These are phyloP conservation scores for Xerocomellus amylosporus DNA, from an alignment of 768 basidiomycete genomes.

Conservation along the genomic window DNA sequence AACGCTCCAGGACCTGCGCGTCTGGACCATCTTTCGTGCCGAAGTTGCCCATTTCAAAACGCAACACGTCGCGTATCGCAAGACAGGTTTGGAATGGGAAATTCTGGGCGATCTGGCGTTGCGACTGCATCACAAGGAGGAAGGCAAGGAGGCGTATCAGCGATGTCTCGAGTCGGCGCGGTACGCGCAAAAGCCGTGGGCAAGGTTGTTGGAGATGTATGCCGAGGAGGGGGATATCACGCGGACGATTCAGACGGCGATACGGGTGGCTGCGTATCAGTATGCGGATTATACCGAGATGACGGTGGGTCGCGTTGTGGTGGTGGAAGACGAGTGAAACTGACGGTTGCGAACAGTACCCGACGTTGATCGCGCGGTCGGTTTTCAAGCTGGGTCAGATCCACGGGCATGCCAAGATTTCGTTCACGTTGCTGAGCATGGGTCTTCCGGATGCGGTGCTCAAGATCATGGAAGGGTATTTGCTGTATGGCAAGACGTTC, in stretches of 20 bases:
- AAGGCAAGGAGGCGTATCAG: conserved; percentile 97
- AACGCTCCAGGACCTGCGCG: conserved; percentile 69
- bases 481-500: conserved; percentile 85
- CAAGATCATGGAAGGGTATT: conserved; percentile 90
- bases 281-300: conserved; percentile 87
- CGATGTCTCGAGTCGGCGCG: conserved; percentile 84
- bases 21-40: conserved; percentile 99
- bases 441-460: conserved; percentile 85
- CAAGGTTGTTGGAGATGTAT: conserved; percentile 91
- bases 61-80: conserved; percentile 95
- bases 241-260: conserved; percentile 85
- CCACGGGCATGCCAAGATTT: conserved; percentile 92
- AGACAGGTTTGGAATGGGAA: conserved; percentile 97
- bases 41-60: conserved; percentile 99
- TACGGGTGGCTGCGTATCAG: conserved; percentile 91
- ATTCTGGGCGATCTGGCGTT: conserved; percentile 92
- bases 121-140: conserved; percentile 95
- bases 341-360: conserved; percentile 47
- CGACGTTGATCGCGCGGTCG: conserved; percentile 83
- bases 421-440: conserved; percentile 92
- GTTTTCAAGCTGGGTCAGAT: conserved; percentile 93
- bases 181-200: conserved; percentile 92
- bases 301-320: conserved; percentile 53
- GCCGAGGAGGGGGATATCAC: conserved; percentile 96
- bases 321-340: not conserved